Percentiles rank a stretch among this genome's conserved stretches.
Conservation (phyloP, 768 basidiomycete genomes). For the Xanthoconium stramineum region DNA sequence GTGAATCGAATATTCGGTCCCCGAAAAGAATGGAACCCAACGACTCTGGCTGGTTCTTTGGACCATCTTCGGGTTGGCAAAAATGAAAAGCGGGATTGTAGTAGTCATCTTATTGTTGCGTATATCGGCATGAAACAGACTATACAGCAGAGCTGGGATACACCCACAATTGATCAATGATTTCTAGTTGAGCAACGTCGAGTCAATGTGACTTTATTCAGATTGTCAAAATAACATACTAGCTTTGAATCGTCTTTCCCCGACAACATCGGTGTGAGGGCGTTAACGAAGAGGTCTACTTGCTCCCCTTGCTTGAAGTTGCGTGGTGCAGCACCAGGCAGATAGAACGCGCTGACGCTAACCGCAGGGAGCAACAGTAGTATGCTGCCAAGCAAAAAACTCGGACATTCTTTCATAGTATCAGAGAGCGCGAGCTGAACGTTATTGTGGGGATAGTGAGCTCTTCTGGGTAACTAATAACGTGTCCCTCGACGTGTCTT, state of each 20-base stretch:
- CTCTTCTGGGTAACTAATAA: background rate
- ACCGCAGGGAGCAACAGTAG: constrained; percentile 20
- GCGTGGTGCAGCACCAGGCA: constrained; percentile 87
- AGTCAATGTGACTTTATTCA: constrained; percentile 4
- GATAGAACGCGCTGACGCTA: constrained; percentile 69
- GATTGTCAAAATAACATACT: constrained; percentile 40
- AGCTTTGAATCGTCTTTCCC: constrained; percentile 68
- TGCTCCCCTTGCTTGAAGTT: constrained; percentile 72
- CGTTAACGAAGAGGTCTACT: constrained; percentile 83
- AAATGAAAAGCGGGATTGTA: constrained; percentile 86
- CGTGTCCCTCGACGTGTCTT: background rate
- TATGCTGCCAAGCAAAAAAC: constrained; percentile 13
- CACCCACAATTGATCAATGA: constrained; percentile 80
- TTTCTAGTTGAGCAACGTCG: constrained; percentile 50
- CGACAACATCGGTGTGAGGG: constrained; percentile 80
- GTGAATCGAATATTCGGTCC: constrained; percentile 89
- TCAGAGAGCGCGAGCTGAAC: background rate
- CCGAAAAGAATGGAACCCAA: constrained; percentile 95
- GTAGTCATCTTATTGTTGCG: constrained; percentile 70
- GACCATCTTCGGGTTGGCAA: constrained; percentile 75
- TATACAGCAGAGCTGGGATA: background rate
- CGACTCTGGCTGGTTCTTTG: constrained; percentile 74
- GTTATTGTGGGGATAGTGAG: background rate
- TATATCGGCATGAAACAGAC: constrained; percentile 3
- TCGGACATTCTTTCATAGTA: constrained; percentile 20